Evolutionary conservation across 108 stramenopile genomes (phyloP), one percentile per base, ranked within the genome.

Genomic region (Licmophora abbreviata): DNA sequence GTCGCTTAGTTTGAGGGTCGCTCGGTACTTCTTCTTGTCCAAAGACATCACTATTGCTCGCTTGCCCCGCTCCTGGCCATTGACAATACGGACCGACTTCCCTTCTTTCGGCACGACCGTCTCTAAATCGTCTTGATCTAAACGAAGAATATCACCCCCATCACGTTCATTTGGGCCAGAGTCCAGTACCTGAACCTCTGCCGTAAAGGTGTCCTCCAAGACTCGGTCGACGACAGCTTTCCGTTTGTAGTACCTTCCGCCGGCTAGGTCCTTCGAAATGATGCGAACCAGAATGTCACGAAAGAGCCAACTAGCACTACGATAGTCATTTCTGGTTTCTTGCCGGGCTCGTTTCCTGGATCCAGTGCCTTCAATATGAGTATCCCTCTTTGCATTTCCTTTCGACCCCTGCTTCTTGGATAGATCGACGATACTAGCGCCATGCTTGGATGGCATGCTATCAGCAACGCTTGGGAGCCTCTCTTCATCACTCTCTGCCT

Each of bases 101-200:
- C 74, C 79, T 21, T 69, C 56, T 35, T 83, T 83, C 0, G 86
- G 86, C 36, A 94, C 58, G 4, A 94, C 93, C 0, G 93, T 94
- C 60, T 91, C 88, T 53, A 94, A 73, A 64, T 90, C 79, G 38
- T 88, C 73, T 56, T 94, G 93, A 56, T 90, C 86, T 7, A 94
- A 35, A 30, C 59, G 48, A 33, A 94, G 37, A 12, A 85, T 52
- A 50, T 79, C 80, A 8, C 71, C 67, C 15, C 54, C 84, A 30
- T 65, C 66, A 15, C 66, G 71, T 8, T 67, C 53, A 10, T 54
- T 48, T 5, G 60, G 29, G 26, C 44, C 49, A 21, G 54, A 59
- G 36, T 83, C 74, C 40, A 85, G 15, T 21, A 90, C 60, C 64
- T 83, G 68, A 43, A 85, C 65, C 49, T 83, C 64, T 4, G 87